phyloP scores from a whole-genome alignment of 306 rosid genomes.

The Pueraria montana region DNA sequence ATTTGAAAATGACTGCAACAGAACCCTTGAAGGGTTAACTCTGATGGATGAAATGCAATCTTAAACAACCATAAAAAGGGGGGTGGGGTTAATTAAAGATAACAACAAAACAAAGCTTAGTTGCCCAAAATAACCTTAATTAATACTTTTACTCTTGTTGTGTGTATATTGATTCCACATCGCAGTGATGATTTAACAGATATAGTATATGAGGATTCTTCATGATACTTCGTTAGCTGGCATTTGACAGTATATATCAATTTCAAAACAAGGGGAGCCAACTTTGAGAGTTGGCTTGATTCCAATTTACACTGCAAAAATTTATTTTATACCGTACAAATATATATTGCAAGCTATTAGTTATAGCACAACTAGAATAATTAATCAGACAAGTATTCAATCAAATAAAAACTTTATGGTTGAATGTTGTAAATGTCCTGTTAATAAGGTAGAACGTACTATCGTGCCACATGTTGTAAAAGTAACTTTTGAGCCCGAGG shows the following conservation, averaged over 20 bases:
- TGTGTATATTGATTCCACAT: slow-evolving; percentile 9
- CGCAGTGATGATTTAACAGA: slow-evolving; percentile 39
- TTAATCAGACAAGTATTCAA: slow-evolving; percentile 7
- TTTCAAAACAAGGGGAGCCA: slow-evolving; percentile 28
- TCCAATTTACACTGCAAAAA: slow-evolving; percentile 7
- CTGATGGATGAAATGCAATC: slow-evolving; percentile 49
- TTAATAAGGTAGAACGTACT: slow-evolving; percentile 31
- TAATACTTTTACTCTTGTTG: neutral
- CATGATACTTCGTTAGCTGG: slow-evolving; percentile 36
- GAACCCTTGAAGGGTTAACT: slow-evolving; percentile 43
- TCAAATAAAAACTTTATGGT: slow-evolving; percentile 28
- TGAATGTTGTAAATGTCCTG: slow-evolving; percentile 25
- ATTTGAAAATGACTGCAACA: slow-evolving; percentile 54
- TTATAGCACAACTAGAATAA: slow-evolving; percentile 27
- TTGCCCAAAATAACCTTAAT: slow-evolving; percentile 42
- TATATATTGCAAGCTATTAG: neutral
- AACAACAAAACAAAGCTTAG: slow-evolving; percentile 28
- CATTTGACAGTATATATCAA: slow-evolving; percentile 9
- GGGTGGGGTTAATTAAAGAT: neutral
- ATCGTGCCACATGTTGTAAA: neutral
- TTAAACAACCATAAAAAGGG: slow-evolving; percentile 40
- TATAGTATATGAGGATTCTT: slow-evolving; percentile 29
- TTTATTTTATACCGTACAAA: neutral
- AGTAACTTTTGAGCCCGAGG: slow-evolving; percentile 2
- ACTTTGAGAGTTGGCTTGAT: slow-evolving; percentile 34